Base-by-base conservation (phyloP, 2,329 filamentous ascomycete species). In the Colletotrichum chlorophyti region DNA sequence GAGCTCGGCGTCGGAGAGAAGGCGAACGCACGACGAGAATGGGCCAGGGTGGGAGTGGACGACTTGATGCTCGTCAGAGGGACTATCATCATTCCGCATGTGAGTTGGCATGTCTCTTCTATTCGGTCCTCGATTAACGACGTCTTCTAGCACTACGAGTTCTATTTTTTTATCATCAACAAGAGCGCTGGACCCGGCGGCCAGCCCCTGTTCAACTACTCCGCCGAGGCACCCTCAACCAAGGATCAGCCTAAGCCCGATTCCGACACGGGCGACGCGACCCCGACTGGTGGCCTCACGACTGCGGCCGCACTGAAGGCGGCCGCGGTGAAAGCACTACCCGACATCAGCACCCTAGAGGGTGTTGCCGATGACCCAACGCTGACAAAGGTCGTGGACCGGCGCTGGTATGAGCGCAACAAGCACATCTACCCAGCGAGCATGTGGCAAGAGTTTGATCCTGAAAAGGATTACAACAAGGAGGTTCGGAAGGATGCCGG, bases 351-450 rank as follows among this genome's bases (percentile, higher is more conserved):
- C 34, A 80, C 81, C 50, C 82, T 88, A 11, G 94, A 97, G 76
- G 94, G 94, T 12, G 87, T 82, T 23, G 74, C 81, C 35, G 90
- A 95, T 61, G 93, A 98, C 66, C 87, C 93, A 1, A 83, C 83
- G 3, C 76, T 90, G 62, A 98, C 94, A 3, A 98, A 97, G 71
- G 93, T 99, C 4, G 94, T 99, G 4, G 94, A 99, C 76, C 84
- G 95, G 60, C 82, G 95, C 60, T 99, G 95, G 95, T 99, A 97
- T 72, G 93, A 97, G 78, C 86, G 88, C 69, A 97, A 98, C 72
- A 99, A 98, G 76, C 95, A 99, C 74, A 98, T 99, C 57, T 99
- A 94, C 72, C 95, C 95, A 0, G 94, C 94, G 17, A 98, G 91
- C 70, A 84, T 94, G 42, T 99, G 95, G 95, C 91, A 93, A 66